Evolutionary conservation across 164 flowering plant species (phyloP).

Genomic region (Aristolochia californica): DNA sequence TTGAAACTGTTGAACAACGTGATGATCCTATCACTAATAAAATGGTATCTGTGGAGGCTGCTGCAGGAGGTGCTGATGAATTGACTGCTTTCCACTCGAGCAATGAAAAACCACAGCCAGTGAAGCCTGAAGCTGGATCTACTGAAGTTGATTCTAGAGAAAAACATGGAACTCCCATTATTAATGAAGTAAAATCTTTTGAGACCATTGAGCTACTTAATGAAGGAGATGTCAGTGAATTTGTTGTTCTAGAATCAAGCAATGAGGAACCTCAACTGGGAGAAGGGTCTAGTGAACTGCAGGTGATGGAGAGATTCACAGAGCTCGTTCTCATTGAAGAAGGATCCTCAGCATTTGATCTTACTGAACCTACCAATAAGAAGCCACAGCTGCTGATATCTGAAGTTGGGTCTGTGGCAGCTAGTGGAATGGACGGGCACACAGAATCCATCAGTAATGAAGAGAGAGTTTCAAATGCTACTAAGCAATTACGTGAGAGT

Average conservation of each 20-base stretch:
- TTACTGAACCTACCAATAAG: background rate
- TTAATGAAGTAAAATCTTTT: conserved; percentile 13
- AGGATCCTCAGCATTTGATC: background rate
- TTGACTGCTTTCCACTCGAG: background rate
- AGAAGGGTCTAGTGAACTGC: background rate
- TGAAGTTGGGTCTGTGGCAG: too few relatives aligned
- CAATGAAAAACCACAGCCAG: background rate
- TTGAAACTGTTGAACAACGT: background rate
- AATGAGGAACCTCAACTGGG: background rate
- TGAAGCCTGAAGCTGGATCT: conserved; percentile 1
- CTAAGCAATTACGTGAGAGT: too few relatives aligned
- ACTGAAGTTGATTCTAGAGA: conserved; percentile 5
- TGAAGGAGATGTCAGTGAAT: background rate
- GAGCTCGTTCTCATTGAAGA: background rate
- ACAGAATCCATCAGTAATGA: too few relatives aligned
- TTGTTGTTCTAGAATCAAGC: background rate
- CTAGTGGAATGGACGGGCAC: too few relatives aligned
- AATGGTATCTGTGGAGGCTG: conserved; percentile 13
- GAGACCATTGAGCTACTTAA: conserved; percentile 7
- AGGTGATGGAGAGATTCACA: background rate
- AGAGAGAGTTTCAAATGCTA: too few relatives aligned
- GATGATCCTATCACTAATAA: conserved; percentile 1
- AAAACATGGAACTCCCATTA: background rate
- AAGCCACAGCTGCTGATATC: background rate
- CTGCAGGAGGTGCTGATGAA: conserved; percentile 8